Evolutionary conservation across 108 stramenopile genomes (phyloP).

Genomic region (Discostella stelligeroides): DNA sequence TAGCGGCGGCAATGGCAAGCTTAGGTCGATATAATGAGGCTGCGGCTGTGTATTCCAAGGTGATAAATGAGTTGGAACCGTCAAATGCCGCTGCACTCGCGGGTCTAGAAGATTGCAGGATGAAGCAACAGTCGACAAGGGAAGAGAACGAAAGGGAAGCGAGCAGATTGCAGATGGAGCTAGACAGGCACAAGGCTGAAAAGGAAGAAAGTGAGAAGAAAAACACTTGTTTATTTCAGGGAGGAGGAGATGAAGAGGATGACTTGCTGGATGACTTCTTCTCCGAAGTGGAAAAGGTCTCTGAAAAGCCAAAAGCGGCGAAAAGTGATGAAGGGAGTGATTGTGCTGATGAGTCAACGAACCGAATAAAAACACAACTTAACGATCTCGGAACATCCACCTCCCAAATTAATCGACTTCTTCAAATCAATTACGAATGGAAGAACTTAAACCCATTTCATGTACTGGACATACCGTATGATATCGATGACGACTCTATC

Average conservation of each 20-base stretch:
- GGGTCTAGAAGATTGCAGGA: constrained; percentile 66
- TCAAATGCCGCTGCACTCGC: constrained; percentile 61
- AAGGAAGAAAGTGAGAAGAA: constrained; percentile 33
- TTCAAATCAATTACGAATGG: constrained; percentile 83
- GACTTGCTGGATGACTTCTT: constrained; percentile 87
- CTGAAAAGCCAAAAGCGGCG: constrained; percentile 56
- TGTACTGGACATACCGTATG: constrained; percentile 71
- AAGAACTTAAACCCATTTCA: constrained; percentile 85
- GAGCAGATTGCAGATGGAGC: constrained; percentile 32
- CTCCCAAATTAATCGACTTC: constrained; percentile 81
- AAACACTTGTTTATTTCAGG: constrained; percentile 14
- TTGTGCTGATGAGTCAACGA: constrained; percentile 29
- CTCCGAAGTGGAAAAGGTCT: constrained; percentile 79
- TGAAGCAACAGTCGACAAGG: constrained; percentile 26
- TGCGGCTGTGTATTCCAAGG: constrained; percentile 54
- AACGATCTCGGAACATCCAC: constrained; percentile 65
- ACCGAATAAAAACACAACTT: constrained; percentile 71
- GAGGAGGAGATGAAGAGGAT: constrained; percentile 49
- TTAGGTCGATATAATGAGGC: constrained; percentile 74
- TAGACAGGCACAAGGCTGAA: constrained; percentile 46
- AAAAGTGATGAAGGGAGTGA: constrained; percentile 16
- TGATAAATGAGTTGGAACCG: constrained; percentile 58
- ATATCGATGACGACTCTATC: constrained; percentile 64
- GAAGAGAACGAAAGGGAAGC: constrained; percentile 48
- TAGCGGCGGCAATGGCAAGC: constrained; percentile 79